Evolutionary conservation across 345 rosid genomes (phyloP), one percentile per base, ranked within the genome.

Genomic region (Gossypium raimondii): DNA sequence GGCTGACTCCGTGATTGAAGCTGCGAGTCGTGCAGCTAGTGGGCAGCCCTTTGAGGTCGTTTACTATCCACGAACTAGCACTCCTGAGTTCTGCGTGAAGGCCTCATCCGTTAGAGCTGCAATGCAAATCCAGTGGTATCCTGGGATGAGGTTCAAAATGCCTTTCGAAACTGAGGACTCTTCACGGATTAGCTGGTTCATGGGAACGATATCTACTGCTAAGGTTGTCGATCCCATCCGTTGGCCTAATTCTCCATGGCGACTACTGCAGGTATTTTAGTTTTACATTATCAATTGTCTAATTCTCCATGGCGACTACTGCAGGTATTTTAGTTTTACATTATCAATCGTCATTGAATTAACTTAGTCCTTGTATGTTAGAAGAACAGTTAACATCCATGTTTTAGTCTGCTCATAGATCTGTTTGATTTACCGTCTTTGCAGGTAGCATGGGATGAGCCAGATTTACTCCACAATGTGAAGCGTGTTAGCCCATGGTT

Each of bases 391-490:
- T 29, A 9, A 17, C 52, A 51, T 62, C 20, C 12, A 27, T 50
- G 12, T 22, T 59, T 70, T 75, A 34, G 60, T 56, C 2, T 45
- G 24, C 61, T 47, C 13, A 25, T 47, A 48, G 47, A 9, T 61
- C 8, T 64, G 44, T 70, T 63, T 12, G 57, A n/a, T 61, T 67
- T 61, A 61, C 77, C 45, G 12, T 59, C 51, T 74, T 73, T 81
- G 41, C 83, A 93, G 99, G 97, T 96, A 48, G 86, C 91, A n/a
- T 93, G 99, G 98, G 98, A 96, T 76, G 99, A 96, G 75, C 99
- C 98, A 0, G 99, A 96, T 77, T 85, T 96, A 73, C 97, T 93
- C 58, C 99, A 93, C 78, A 92, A 92, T 52, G 97, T 93, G 81
- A 96, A 92, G 88, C 84, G 92, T 44, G 98, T 96, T 17, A 96